Percentiles rank a stretch among this genome's conserved stretches.
phyloP scores from a whole-genome alignment of 129 eudicot genomes.

The Arctium lappa region DNA sequence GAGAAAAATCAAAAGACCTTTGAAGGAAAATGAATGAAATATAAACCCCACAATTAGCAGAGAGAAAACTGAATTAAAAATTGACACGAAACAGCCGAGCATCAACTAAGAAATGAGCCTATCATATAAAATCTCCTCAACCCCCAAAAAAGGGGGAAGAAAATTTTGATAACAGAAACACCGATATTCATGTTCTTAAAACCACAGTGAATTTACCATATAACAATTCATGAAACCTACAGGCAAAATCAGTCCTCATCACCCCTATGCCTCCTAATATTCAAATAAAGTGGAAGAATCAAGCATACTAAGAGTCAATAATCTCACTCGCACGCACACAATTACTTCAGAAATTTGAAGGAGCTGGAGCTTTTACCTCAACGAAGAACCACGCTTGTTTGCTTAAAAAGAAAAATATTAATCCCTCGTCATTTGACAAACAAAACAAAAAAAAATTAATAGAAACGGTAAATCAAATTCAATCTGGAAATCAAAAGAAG shows the following conservation, averaged over 20 bases:
- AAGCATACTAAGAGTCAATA: constrained; percentile 12
- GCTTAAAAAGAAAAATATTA: constrained; percentile 18
- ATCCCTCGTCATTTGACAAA: constrained; percentile 8
- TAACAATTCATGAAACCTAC: background rate
- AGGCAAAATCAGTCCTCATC: background rate
- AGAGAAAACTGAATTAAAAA: background rate
- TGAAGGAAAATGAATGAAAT: background rate
- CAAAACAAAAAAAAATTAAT: background rate
- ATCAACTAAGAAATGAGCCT: constrained; percentile 21
- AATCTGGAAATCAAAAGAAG: constrained; percentile 10
- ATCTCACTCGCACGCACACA: background rate
- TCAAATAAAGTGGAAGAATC: background rate
- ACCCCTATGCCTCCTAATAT: background rate
- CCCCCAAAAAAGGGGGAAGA: background rate
- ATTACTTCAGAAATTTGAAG: background rate
- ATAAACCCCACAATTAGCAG: constrained; percentile 7
- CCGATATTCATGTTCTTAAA: background rate
- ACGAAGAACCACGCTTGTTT: constrained; percentile 16
- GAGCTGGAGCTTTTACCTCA: constrained; percentile 14
- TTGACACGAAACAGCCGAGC: background rate
- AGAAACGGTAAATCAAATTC: background rate
- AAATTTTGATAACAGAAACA: background rate
- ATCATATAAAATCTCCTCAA: constrained; percentile 25
- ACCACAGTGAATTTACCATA: background rate
- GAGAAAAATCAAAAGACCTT: background rate